phyloP scores from a whole-genome alignment of 1,139 yeast genomes.

The Scheffersomyces insectosa region DNA sequence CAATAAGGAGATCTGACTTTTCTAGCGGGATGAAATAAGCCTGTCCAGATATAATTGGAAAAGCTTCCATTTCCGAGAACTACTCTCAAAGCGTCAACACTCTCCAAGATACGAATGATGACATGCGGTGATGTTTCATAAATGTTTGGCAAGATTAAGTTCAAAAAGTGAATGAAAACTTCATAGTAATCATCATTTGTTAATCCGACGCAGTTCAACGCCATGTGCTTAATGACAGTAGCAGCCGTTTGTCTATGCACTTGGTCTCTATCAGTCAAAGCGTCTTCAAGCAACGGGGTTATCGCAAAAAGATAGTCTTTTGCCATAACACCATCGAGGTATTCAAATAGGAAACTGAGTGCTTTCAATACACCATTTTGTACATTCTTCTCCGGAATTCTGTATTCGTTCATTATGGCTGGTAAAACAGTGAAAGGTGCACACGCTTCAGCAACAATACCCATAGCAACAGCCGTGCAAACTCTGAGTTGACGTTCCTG shows the following conservation, averaged over 20 bases:
- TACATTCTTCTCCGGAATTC: slow-evolving; percentile 89
- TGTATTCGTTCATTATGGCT: slow-evolving; percentile 92
- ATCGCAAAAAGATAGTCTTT: slow-evolving; percentile 82
- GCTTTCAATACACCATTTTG: slow-evolving; percentile 96
- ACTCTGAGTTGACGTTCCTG: slow-evolving; percentile 97
- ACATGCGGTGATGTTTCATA: slow-evolving; percentile 97
- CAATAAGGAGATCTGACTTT: slow-evolving; percentile 86
- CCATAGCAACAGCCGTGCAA: slow-evolving; percentile 97
- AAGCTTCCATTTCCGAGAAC: slow-evolving; percentile 77
- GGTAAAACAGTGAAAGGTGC: slow-evolving; percentile 96
- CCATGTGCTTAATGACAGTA: slow-evolving; percentile 78
- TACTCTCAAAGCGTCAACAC: slow-evolving; percentile 71
- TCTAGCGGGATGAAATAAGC: slow-evolving; percentile 90
- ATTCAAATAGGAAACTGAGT: slow-evolving; percentile 90
- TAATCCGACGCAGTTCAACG: slow-evolving; percentile 74
- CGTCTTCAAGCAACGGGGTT: slow-evolving; percentile 83
- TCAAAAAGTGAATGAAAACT: slow-evolving; percentile 63
- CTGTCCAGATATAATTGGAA: slow-evolving; percentile 80
- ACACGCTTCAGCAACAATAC: slow-evolving; percentile 93
- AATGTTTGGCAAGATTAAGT: slow-evolving; percentile 77
- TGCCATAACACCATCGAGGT: slow-evolving; percentile 73
- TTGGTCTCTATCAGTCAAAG: slow-evolving; percentile 84
- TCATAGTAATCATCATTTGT: slow-evolving; percentile 74
- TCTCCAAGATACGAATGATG: slow-evolving; percentile 76
- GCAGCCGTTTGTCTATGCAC: slow-evolving; percentile 98